Percentiles rank a stretch among this genome's conserved stretches.
phyloP scores from a whole-genome alignment of 1,284 basidiomycete genomes.

The Malassezia cuniculi region DNA sequence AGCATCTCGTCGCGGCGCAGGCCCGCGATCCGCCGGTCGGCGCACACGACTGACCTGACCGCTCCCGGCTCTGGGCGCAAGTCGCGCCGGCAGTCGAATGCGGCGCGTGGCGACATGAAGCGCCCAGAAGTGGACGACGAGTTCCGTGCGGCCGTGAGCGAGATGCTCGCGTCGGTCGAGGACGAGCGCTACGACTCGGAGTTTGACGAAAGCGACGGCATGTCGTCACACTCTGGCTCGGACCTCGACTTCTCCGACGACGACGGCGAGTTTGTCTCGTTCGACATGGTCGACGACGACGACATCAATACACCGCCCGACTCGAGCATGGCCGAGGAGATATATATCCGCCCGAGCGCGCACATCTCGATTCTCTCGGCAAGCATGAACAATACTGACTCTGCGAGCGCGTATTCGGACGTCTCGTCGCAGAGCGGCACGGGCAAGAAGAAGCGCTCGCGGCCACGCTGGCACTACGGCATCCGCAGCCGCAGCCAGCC shows the following conservation, averaged over 20 bases:
- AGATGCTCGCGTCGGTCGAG: constrained; percentile 19
- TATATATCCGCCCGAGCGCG: too few species aligned
- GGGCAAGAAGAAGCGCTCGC: constrained; percentile 3
- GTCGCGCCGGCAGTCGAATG: constrained; percentile 8
- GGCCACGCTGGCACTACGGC: constrained; percentile 83
- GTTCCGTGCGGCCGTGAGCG: constrained; percentile 6
- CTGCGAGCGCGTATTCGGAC: not conserved
- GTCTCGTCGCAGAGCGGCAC: too few species aligned
- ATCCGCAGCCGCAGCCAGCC: constrained; percentile 87
- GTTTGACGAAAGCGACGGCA: constrained; percentile 23
- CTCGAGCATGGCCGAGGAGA: too few species aligned
- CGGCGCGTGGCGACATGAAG: constrained; percentile 1
- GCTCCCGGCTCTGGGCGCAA: not conserved
- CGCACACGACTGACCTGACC: constrained; percentile 9
- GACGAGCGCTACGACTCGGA: constrained; percentile 18
- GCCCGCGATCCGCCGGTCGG: constrained; percentile 2
- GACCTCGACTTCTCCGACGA: constrained; percentile 18
- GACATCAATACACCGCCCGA: not conserved
- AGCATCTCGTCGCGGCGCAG: constrained; percentile 9
- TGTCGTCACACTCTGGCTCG: constrained; percentile 28
- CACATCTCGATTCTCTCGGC: constrained; percentile 31
- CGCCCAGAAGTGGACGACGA: constrained; percentile 6
- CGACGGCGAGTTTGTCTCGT: constrained; percentile 18
- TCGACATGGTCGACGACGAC: constrained; percentile 19
- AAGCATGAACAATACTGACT: constrained; percentile 13